Base-by-base conservation (phyloP, 2,329 filamentous ascomycete genomes). In the Parascedosporium putredinis region DNA sequence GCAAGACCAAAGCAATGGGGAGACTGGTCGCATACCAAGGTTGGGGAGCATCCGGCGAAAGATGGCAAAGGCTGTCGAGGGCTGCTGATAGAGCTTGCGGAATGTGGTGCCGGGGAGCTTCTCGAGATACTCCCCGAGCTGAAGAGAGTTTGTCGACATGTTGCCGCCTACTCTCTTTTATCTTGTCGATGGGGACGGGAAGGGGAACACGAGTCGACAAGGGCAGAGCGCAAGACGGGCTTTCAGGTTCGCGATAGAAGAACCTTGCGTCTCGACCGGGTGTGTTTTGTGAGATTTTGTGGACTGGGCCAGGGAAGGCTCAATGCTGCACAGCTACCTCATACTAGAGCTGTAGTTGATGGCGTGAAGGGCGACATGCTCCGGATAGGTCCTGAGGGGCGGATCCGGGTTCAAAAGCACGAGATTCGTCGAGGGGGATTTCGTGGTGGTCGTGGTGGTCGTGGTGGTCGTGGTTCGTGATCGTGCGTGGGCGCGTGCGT, bases 31-130 rank as follows among this genome's bases (percentile, higher is more conserved):
- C 71, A 60, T 74, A 90, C 86, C 88, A 54, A 97, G 71, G 62
- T 94, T 86, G 51, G 93, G 88, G 52, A 98, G 78, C 89, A 98
- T 96, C 70, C 93, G 90, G 57, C 93, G 82, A 66, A 97, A 97
- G 60, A 98, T 90, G 57, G 93, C 93, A 56, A 98, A 81, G 33
- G 90, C 86, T 1, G 93, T 95, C 38, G 91, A 95, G 25, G 93
- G 93, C 73, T 96, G 90, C 70, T 90, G 86, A 74, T 98, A 98
- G 43, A 98, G 78, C 66, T 88, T 86, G 63, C 82, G 81, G 67
- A 97, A 95, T 31, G 88, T 94, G 38, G 86, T 88, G 55, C 90
- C 88, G 46, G 87, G 87, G 60, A 95, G 83, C 64, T 84, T 82
- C 76, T 97, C 90, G 64, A 97, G 83, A 69, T 95, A 97, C 63